Evolutionary conservation across 2,329 filamentous ascomycete species (phyloP).

Genomic region (Pestalotiopsis sp.): DNA sequence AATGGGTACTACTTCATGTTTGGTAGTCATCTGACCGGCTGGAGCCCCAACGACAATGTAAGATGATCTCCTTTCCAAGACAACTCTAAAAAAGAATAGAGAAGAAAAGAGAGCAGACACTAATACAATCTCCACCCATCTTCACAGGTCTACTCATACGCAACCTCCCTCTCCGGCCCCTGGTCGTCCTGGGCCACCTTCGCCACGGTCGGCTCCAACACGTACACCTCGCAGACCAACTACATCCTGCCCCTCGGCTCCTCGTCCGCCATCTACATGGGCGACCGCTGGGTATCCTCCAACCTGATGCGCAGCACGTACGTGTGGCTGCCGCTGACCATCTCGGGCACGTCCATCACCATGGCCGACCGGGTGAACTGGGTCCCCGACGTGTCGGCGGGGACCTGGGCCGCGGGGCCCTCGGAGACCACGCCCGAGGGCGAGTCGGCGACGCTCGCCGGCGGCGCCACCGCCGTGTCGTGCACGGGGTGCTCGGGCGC

Average conservation of each 20-base stretch:
- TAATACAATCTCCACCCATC: slow-evolving; percentile 15
- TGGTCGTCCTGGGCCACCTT: slow-evolving; percentile 66
- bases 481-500: slow-evolving; percentile 56
- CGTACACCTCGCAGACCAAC: slow-evolving; percentile 63
- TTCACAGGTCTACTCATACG: slow-evolving; percentile 53
- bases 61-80: slow-evolving; percentile 9
- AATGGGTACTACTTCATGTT: slow-evolving; percentile 67
- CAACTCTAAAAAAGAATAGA: neutral
- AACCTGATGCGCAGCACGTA: slow-evolving; percentile 66
- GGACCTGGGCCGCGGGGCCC: slow-evolving; percentile 46
- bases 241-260: slow-evolving; percentile 53
- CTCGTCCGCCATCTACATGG: slow-evolving; percentile 58
- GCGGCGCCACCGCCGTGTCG: slow-evolving; percentile 45
- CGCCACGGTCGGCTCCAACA: slow-evolving; percentile 56
- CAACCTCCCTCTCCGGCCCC: slow-evolving; percentile 57
- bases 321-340: slow-evolving; percentile 63
- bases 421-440: slow-evolving; percentile 53
- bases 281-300: slow-evolving; percentile 66
- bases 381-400: slow-evolving; percentile 47
- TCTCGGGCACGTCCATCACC: slow-evolving; percentile 53
- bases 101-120: neutral
- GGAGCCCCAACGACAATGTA: slow-evolving; percentile 67
- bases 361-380: slow-evolving; percentile 59
- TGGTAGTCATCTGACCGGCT: slow-evolving; percentile 58
- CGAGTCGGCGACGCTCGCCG: slow-evolving; percentile 47